A percentile compares a stretch with the other conserved stretches of the same genome.
phyloP scores from a whole-genome alignment of 1,139 yeast species.

The Oligophagozyma castellii region DNA sequence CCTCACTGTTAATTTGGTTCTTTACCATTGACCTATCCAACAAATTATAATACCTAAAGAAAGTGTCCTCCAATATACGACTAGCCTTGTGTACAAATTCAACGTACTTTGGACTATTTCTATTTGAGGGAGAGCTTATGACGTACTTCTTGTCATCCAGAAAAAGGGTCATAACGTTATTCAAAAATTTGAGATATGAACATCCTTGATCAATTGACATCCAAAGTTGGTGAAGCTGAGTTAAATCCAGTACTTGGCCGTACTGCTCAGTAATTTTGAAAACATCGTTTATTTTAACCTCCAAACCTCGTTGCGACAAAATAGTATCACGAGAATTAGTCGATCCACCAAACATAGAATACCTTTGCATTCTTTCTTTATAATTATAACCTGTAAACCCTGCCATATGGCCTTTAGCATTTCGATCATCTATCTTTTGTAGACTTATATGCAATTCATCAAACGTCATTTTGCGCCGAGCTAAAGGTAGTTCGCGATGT shows the following conservation, averaged over 20 bases:
- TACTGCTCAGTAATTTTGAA: slow-evolving; percentile 49
- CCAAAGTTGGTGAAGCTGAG: slow-evolving; percentile 37
- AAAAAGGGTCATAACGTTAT: slow-evolving; percentile 29
- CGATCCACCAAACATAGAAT: slow-evolving; percentile 19
- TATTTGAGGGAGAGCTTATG: slow-evolving; percentile 20
- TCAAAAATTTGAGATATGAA: slow-evolving; percentile 34
- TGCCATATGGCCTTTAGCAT: neutral
- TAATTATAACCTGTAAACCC: no score
- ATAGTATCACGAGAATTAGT: slow-evolving; percentile 23
- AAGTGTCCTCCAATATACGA: slow-evolving; percentile 34
- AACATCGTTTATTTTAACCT: slow-evolving; percentile 33
- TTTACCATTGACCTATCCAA: slow-evolving; percentile 28
- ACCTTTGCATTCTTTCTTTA: slow-evolving; percentile 7
- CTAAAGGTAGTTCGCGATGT: neutral
- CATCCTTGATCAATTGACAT: slow-evolving; percentile 28
- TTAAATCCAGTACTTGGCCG: slow-evolving; percentile 55
- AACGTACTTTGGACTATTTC: slow-evolving; percentile 27
- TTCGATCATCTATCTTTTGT: neutral
- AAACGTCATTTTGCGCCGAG: no score
- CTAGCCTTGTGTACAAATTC: slow-evolving; percentile 33
- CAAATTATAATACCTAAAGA: slow-evolving; percentile 39
- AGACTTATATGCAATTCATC: slow-evolving; percentile 15
- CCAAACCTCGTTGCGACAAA: slow-evolving; percentile 38
- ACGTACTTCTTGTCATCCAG: slow-evolving; percentile 19
- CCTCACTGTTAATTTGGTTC: slow-evolving; percentile 25